Evolutionary conservation across 1,284 basidiomycete species (phyloP).

Genomic region (Tranzscheliella williamsii): DNA sequence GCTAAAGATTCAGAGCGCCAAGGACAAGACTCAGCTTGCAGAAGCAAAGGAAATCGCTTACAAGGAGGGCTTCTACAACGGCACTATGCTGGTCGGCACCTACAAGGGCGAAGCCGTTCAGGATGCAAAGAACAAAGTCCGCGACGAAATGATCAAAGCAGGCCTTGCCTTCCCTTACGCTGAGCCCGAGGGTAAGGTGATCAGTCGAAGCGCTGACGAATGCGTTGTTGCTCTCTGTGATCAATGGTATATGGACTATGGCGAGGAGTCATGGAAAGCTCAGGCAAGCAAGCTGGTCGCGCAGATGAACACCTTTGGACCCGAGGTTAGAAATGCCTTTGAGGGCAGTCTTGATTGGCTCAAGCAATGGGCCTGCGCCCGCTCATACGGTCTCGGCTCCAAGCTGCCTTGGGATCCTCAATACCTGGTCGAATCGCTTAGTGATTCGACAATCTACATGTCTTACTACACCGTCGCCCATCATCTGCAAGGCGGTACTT

Average conservation of each 20-base stretch:
- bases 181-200: conserved; percentile 90
- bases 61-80: conserved; percentile 97
- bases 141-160: conserved; percentile 78
- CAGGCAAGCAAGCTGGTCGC: conserved; percentile 81
- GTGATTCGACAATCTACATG: conserved; percentile 99
- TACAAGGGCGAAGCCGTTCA: conserved; percentile 85
- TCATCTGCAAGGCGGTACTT: conserved; percentile 65
- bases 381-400: conserved; percentile 94
- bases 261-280: conserved; percentile 83
- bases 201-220: conserved; percentile 87
- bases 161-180: conserved; percentile 86
- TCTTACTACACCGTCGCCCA: conserved; percentile 89
- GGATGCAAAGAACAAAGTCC: conserved; percentile 87
- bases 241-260: conserved; percentile 99
- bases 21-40: conserved; percentile 78
- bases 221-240: conserved; percentile 98
- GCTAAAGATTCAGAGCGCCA: conserved; percentile 93
- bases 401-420: conserved; percentile 95
- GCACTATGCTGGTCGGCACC: conserved; percentile 84
- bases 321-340: conserved; percentile 88
- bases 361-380: conserved; percentile 97
- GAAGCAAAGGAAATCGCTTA: conserved; percentile 98
- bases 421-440: conserved; percentile 94
- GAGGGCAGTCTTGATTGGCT: conserved; percentile 92
- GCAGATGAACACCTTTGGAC: conserved; percentile 85